These are phyloP conservation scores for Sicyos edulis DNA, from an alignment of 306 rosid genomes.

Conservation along the genomic window DNA sequence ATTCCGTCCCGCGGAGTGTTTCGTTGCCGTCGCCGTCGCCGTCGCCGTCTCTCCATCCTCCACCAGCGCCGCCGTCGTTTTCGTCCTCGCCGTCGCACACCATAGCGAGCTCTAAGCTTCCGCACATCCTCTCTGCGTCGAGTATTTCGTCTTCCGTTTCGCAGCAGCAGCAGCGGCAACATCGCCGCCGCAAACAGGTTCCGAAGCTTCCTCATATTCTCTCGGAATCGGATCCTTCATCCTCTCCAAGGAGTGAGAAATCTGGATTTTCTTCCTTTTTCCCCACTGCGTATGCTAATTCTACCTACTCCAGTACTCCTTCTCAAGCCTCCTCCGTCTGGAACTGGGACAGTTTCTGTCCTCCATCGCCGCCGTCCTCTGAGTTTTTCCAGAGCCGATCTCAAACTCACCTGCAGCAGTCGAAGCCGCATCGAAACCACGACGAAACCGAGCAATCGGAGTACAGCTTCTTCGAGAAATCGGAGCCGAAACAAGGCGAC, in stretches of 20 bases:
- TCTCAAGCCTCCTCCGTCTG: constrained; percentile 88
- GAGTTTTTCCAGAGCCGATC: constrained; percentile 54
- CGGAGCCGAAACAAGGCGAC: too few species aligned
- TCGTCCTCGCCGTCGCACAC: constrained; percentile 36
- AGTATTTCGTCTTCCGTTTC: constrained; percentile 26
- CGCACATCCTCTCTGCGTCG: constrained; percentile 43
- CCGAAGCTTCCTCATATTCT: constrained; percentile 90
- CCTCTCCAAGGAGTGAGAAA: constrained; percentile 48
- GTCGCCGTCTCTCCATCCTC: constrained; percentile 34
- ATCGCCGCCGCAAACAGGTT: constrained; percentile 41
- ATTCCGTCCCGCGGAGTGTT: constrained; percentile 30
- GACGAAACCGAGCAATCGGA: constrained; percentile 43
- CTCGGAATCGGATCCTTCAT: constrained; percentile 67
- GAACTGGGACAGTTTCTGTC: constrained; percentile 95
- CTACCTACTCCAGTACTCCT: constrained; percentile 79
- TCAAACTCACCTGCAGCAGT: neutral
- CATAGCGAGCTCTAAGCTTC: constrained; percentile 52
- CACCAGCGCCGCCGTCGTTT: constrained; percentile 22
- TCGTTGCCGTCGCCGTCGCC: constrained; percentile 34
- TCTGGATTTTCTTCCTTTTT: constrained; percentile 41
- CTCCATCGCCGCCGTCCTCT: constrained; percentile 91
- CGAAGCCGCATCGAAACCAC: constrained; percentile 23
- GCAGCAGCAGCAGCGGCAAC: constrained; percentile 15
- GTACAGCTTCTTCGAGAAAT: constrained; percentile 49
- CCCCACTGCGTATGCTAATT: constrained; percentile 63